Base-by-base conservation (phyloP, 768 basidiomycete genomes). In the Pleurotus citrinopileatus region DNA sequence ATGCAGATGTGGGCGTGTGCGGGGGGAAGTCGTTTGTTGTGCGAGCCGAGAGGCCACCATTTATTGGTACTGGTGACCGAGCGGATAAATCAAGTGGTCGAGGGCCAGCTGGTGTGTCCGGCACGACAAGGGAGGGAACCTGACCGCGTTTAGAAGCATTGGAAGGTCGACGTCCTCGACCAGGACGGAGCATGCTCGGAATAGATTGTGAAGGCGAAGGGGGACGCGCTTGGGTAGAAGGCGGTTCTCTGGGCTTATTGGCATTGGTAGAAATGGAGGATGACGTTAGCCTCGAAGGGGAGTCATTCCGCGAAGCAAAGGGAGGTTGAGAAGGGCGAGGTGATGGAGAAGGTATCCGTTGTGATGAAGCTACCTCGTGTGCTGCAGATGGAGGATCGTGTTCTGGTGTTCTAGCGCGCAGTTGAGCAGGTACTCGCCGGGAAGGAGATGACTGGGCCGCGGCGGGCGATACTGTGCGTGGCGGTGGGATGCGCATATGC, bases 91-190 rank as follows among this genome's bases (percentile, higher is more conserved):
- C 48, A 4, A 36, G 29, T 8, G 29, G 48, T 22, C 48, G 48
- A 15, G 22, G 32, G 3, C 29, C 34, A 44, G 63, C 52, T 25
- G 52, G 40, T 20, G 53, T 19, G 7, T 13, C 12, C 48, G 67
- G 65, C 28, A 58, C 45, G 53, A 60, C 65, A 17, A 61, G 37
- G 27, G 74, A 60, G 3, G 67, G 56, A 48, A 63, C 54, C 29
- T 67, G 73, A 54, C 67, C 67, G 7, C 69, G 67, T 22, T 73
- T 68, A 6, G 74, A 71, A 17, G 73, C 72, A 56, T 79, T 75
- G 8, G 78, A 77, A 8, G 79, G 80, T 12, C 74, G 71, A 44
- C 77, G 71, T 22, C 59, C 54, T 38, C 64, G 65, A 19, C 70
- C 65, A 10, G 66, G 52, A 19, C 70, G 67, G 23, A 65, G 36